Evolutionary conservation across 345 rosid species (phyloP).

Genomic region (Eucalyptus regnans): DNA sequence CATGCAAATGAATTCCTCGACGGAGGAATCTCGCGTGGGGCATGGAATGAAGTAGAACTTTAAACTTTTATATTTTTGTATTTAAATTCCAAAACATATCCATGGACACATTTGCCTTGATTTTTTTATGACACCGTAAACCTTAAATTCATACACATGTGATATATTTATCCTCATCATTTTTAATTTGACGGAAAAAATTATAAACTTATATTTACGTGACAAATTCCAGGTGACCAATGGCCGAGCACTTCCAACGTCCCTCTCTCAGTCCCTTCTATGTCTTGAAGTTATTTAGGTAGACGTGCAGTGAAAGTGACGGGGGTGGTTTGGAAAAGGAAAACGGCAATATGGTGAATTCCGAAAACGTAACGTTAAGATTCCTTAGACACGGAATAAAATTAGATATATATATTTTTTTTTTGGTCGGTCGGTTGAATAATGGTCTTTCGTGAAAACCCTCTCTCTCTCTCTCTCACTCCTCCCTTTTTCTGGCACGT

Average conservation of each 20-base stretch:
- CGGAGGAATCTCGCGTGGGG: neutral
- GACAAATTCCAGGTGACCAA: too few relatives aligned
- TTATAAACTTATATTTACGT: too few relatives aligned
- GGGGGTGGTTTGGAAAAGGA: neutral
- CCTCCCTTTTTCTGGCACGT: neutral
- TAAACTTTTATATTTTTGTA: too few relatives aligned
- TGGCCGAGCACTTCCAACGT: too few relatives aligned
- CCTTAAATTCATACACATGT: neutral
- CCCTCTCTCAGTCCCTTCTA: neutral
- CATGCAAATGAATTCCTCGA: neutral
- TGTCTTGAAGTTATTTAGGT: neutral
- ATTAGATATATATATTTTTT: neutral
- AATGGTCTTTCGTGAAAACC: neutral
- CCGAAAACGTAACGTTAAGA: neutral
- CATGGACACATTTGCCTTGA: too few relatives aligned
- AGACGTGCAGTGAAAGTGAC: neutral
- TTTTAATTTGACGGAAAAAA: neutral
- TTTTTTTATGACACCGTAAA: too few relatives aligned
- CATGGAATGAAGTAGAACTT: too few relatives aligned
- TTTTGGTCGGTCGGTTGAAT: too few relatives aligned
- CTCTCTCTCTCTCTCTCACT: neutral
- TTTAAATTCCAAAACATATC: too few relatives aligned
- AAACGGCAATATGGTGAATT: neutral
- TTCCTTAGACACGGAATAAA: neutral
- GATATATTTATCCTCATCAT: too few relatives aligned